Evolutionary conservation across 805 yeast genomes (phyloP), one percentile per base, ranked within the genome.

Genomic region (Candida easanensis): DNA sequence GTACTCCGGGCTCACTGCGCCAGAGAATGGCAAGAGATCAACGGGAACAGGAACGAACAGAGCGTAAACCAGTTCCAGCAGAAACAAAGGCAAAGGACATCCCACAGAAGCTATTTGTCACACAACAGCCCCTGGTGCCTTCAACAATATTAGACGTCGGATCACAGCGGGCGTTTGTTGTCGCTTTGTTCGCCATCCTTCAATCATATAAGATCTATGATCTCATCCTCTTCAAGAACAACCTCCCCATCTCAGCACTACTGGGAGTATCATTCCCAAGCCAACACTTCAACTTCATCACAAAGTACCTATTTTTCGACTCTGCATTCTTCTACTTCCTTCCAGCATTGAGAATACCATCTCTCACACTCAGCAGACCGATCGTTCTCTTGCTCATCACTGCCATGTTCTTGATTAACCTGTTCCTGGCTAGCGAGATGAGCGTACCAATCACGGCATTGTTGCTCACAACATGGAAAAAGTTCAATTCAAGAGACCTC

Each of bases 201-300:
- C 97, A 90, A 62, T 77, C 87, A n/a, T 85, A 85, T 77, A 91
- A 93, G 59, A 44, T 87, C 1, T 86, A 84, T 53, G 95, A 88
- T 58, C 63, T 86, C 33, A 64, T 82, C 26, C 60, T 79, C 18
- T 64, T 86, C 44, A 80, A 81, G 53, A 70, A 76, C 20, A 74
- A 70, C 15, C 44, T 51, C 28, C 62, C 60, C 14, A 57, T 52
- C 39, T 50, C 66, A 1, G 59, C 68, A 13, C 45, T 65, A 1
- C 44, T 66, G 1, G 64, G 65, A 6, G 42, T 67, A 1, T 63
- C 64, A 4, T 65, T 73, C 56, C 57, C 71, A 39, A 63, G 69
- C 56, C 71, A 80, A 47, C 71, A 77, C 57, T 69, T 77, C 64
- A 70, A 73, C 16, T 87, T 85, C 58, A 66, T 86, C 17, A 56